Base-by-base conservation (phyloP, 2,329 filamentous ascomycete species). In the Fusarium compactum region DNA sequence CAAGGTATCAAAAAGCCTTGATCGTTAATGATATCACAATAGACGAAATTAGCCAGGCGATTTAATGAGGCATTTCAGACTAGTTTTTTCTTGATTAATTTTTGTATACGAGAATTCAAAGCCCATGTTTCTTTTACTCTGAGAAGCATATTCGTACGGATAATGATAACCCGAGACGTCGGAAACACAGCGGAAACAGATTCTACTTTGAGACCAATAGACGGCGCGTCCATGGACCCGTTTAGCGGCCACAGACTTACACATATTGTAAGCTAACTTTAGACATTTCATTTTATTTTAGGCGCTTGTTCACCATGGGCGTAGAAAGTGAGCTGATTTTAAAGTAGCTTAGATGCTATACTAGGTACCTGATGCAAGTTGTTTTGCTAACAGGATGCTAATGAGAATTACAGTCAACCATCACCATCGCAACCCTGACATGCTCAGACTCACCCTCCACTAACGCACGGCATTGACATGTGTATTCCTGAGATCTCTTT, bases 201-300 rank as follows among this genome's bases (percentile, higher is more conserved):
- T 38, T 38, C 34, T 38, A 38, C 34, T 38, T n/a, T n/a, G 34
- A 38, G 18, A 18, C 34, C 34, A 38, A 38, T n/a, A 38, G 34
- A 38, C 18, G 18, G 34, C 6, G 34, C 18, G 18, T 38, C 34
- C 34, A 38, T 38, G 34, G 14, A 27, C 38, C 20, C 18, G 18
- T 20, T n/a, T 24, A 41, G 50, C 25, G 34, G 32, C 14, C 20
- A 38, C 32, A 9, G 22, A 25, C 32, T 27, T 53, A 34, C 24
- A 53, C 34, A 29, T 55, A 29, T 20, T 18, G 22, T 50, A 51
- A 38, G 44, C 53, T 45, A 58, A 29, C 50, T 43, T 43, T 30
- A 43, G 51, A 65, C 60, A 65, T 55, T 52, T 65, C 45, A 58
- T 53, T 44, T 66, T 50, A 50, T 46, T 58, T 32, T 46, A 44